These are phyloP conservation scores for Eremochloa ophiuroides DNA, from an alignment of 176 grass and related monocot species.

Conservation along the genomic window DNA sequence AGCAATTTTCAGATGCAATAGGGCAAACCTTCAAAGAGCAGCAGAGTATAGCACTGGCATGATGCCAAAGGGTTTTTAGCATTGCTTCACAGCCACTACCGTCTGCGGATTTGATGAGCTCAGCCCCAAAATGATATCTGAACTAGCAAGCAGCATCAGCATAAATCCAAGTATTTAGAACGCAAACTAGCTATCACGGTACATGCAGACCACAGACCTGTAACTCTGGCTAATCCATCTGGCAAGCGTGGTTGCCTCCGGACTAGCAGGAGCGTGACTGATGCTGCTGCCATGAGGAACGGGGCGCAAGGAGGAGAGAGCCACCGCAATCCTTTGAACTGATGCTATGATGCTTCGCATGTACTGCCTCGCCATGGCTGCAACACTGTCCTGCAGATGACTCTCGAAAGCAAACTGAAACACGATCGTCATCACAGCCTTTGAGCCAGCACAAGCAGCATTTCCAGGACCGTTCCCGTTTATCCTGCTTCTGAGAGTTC, in stretches of 20 bases:
- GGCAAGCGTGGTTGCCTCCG: slow-evolving; percentile 67
- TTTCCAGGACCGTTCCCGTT: background rate
- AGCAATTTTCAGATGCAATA: background rate
- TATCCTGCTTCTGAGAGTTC: slow-evolving; percentile 39
- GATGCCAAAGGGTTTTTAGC: slow-evolving; percentile 73
- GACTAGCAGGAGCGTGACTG: slow-evolving; percentile 13
- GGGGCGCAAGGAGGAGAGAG: slow-evolving; percentile 45
- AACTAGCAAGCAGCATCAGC: slow-evolving; percentile 1
- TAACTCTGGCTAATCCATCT: slow-evolving; percentile 87
- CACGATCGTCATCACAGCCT: slow-evolving; percentile 85
- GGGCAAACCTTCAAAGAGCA: slow-evolving; percentile 73
- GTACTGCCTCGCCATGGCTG: slow-evolving; percentile 81
- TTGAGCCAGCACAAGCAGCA: background rate
- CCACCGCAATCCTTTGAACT: slow-evolving; percentile 78
- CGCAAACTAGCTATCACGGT: background rate
- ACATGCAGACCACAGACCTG: slow-evolving; percentile 37
- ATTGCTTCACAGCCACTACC: slow-evolving; percentile 13
- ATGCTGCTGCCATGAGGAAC: background rate
- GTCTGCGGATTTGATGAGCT: slow-evolving; percentile 47
- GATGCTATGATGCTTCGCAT: slow-evolving; percentile 74
- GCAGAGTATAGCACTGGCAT: slow-evolving; percentile 66
- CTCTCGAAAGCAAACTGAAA: slow-evolving; percentile 95
- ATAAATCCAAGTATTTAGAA: background rate
- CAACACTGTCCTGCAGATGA: slow-evolving; percentile 74
- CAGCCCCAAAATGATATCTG: slow-evolving; percentile 74